phyloP scores from a whole-genome alignment of 192 early-diverging fungal genomes.

The Cladochytrium replicatum region DNA sequence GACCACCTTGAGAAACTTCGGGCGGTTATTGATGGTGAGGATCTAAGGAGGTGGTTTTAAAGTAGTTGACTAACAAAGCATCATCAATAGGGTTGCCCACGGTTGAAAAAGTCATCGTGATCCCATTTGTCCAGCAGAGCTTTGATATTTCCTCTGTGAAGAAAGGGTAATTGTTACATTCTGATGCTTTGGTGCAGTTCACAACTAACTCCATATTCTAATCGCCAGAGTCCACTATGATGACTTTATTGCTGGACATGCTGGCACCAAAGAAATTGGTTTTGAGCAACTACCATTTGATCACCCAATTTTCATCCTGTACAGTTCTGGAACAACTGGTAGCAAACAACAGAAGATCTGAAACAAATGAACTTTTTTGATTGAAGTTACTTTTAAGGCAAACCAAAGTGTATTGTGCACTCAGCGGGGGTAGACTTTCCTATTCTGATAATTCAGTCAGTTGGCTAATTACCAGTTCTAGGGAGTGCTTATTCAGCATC shows the following conservation, averaged over 20 bases:
- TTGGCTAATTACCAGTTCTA: background rate
- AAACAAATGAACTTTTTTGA: no score
- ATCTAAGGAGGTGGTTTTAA: background rate
- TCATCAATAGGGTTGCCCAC: constrained; percentile 39
- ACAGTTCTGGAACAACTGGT: constrained; percentile 84
- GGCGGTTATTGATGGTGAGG: constrained; percentile 50
- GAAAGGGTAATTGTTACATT: constrained; percentile 18
- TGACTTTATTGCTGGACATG: constrained; percentile 47
- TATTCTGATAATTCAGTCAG: constrained; percentile 2
- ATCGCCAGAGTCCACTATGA: constrained; percentile 12
- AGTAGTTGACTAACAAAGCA: background rate
- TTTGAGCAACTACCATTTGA: constrained; percentile 86
- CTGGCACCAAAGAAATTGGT: constrained; percentile 29
- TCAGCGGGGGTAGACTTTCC: constrained; percentile 48
- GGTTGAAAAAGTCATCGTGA: constrained; percentile 65
- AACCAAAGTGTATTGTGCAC: constrained; percentile 96
- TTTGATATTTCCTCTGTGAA: constrained; percentile 12
- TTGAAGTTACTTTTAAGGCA: constrained; percentile 28
- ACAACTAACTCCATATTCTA: constrained; percentile 1
- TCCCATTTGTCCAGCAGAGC: constrained; percentile 54
- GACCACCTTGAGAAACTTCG: constrained; percentile 69
- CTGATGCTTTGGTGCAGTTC: background rate
- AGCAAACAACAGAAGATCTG: no score
- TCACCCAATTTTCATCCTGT: constrained; percentile 87
- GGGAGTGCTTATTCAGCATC: constrained; percentile 83